phyloP scores from a whole-genome alignment of 495 filamentous ascomycete genomes.

The Tuber umbilicatum region DNA sequence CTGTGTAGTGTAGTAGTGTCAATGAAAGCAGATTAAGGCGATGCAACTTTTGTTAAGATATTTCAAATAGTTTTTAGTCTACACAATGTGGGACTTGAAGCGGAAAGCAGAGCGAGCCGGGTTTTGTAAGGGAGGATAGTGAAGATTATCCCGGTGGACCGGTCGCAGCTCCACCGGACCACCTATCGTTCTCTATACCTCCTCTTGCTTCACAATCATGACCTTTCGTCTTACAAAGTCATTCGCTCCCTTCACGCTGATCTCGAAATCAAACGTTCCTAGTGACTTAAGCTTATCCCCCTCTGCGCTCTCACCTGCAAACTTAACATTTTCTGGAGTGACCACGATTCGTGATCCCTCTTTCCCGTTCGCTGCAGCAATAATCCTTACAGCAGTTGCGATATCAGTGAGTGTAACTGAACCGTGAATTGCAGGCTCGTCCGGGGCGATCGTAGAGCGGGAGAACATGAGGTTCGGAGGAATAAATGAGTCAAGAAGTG shows the following conservation, averaged over 20 bases:
- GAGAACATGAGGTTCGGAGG: constrained; percentile 51
- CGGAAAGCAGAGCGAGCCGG: not conserved
- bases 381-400: constrained; percentile 46
- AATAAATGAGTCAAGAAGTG: constrained; percentile 48
- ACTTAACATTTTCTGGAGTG: constrained; percentile 50
- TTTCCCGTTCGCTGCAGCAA: constrained; percentile 47
- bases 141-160: not conserved
- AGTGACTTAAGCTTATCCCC: constrained; percentile 51
- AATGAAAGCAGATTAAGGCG: not conserved
- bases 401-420: constrained; percentile 54
- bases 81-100: not conserved
- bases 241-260: constrained; percentile 49
- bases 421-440: constrained; percentile 49
- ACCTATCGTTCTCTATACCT: constrained; percentile 14
- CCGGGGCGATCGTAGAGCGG: constrained; percentile 47
- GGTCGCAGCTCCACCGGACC: not conserved
- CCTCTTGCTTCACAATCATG: constrained; percentile 42
- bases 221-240: constrained; percentile 47
- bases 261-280: constrained; percentile 52
- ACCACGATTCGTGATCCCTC: constrained; percentile 51
- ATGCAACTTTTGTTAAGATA: not conserved
- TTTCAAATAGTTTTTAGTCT: not conserved
- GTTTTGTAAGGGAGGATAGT: not conserved
- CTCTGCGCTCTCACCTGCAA: constrained; percentile 44
- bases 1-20: not conserved